Conservation (phyloP, 2,329 filamentous ascomycete genomes). For the Stemphylium beticola region DNA sequence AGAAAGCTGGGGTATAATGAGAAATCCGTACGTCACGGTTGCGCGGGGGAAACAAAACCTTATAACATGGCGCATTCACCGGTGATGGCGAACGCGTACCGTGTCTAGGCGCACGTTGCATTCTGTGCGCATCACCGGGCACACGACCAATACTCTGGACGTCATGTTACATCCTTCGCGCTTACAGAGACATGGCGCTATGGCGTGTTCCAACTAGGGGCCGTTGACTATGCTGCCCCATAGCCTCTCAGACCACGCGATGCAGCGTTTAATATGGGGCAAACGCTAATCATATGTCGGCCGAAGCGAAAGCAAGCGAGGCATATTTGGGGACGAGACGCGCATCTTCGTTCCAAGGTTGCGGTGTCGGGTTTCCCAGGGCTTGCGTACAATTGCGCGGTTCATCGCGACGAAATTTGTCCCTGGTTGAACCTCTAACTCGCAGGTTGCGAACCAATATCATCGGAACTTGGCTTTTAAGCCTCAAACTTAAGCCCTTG, state of each 20-base stretch:
- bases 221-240: constrained; percentile 7
- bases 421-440: not conserved
- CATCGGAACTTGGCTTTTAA: constrained; percentile 1
- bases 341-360: not conserved
- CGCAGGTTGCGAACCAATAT: not conserved
- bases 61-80: constrained; percentile 2
- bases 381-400: not conserved
- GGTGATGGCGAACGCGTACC: constrained; percentile 1
- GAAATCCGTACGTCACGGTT: constrained; percentile 4
- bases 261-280: constrained; percentile 20
- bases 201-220: constrained; percentile 7
- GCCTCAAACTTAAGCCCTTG: constrained; percentile 6
- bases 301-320: constrained; percentile 1
- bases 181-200: constrained; percentile 16
- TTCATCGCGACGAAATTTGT: not conserved
- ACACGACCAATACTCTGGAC: constrained; percentile 9
- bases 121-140: constrained; percentile 15
- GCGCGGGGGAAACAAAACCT: not conserved
- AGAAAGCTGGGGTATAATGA: constrained; percentile 5
- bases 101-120: not conserved
- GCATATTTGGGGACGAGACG: not conserved
- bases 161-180: constrained; percentile 21
- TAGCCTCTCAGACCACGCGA: constrained; percentile 16
- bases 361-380: not conserved
- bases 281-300: constrained; percentile 11